These are phyloP conservation scores for Lactarius indigo DNA, from an alignment of 768 basidiomycete species.

Conservation along the genomic window DNA sequence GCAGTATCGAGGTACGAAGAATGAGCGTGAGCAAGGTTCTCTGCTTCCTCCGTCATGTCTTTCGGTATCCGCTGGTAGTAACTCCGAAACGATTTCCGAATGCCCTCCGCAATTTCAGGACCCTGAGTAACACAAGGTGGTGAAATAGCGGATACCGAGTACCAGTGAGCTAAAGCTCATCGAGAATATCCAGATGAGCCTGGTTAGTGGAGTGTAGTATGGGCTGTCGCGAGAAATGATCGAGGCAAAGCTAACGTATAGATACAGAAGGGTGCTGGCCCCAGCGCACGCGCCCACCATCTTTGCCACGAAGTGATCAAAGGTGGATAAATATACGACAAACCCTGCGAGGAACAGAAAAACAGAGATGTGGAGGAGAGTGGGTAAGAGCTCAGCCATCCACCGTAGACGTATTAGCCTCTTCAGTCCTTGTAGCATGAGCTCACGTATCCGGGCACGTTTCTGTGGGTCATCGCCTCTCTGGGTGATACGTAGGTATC, in stretches of 20 bases:
- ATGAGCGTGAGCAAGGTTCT: neutral
- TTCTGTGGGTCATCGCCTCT: neutral
- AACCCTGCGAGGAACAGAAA: conserved; percentile 5
- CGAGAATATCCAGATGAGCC: neutral
- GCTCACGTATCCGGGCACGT: neutral
- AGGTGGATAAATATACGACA: neutral
- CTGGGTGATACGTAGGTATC: neutral
- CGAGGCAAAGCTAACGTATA: neutral
- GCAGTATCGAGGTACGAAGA: neutral
- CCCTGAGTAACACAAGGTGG: neutral
- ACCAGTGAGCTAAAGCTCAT: neutral
- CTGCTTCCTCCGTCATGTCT: neutral
- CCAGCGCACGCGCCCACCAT: neutral
- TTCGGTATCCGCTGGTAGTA: neutral
- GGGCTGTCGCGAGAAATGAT: neutral
- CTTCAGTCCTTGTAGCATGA: neutral
- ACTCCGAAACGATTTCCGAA: neutral
- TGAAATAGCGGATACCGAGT: neutral
- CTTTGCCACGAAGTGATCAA: neutral
- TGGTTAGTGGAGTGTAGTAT: neutral
- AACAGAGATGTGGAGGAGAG: conserved; percentile 7
- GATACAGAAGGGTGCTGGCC: neutral
- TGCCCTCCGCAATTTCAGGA: neutral
- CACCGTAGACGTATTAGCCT: neutral
- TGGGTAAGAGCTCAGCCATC: neutral